Evolutionary conservation across 768 basidiomycete species (phyloP).

Genomic region (Tephrocybe sp.): DNA sequence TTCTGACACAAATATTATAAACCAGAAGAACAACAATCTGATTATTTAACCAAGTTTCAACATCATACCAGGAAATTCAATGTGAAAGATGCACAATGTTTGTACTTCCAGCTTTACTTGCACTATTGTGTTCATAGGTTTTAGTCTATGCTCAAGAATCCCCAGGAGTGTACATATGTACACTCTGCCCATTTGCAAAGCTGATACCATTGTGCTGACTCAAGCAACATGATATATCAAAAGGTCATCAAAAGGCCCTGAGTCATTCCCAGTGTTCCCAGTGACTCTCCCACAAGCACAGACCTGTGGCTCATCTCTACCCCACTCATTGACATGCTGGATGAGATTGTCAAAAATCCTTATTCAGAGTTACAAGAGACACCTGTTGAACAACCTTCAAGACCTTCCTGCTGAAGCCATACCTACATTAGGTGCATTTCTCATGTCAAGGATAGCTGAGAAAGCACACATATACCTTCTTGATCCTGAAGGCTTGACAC

Average conservation of each 20-base stretch:
- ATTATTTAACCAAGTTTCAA: too few species aligned
- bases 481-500: too few species aligned
- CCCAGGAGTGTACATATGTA: background rate
- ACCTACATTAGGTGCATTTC: too few species aligned
- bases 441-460: background rate
- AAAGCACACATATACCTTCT: background rate
- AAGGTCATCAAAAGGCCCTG: background rate
- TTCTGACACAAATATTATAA: background rate
- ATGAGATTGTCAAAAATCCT: background rate
- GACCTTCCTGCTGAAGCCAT: too few species aligned
- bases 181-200: background rate
- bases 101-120: too few species aligned
- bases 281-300: background rate
- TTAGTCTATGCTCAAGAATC: background rate
- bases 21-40: too few species aligned
- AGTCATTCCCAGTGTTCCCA: background rate
- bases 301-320: background rate
- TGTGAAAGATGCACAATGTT: too few species aligned
- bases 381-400: background rate
- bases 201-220: background rate
- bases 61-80: too few species aligned
- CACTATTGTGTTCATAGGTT: background rate
- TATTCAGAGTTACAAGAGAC: too few species aligned
- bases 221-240: background rate
- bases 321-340: background rate